Evolutionary conservation across 2,329 filamentous ascomycete species (phyloP).

Genomic region (Talaromyces amestolkiae): DNA sequence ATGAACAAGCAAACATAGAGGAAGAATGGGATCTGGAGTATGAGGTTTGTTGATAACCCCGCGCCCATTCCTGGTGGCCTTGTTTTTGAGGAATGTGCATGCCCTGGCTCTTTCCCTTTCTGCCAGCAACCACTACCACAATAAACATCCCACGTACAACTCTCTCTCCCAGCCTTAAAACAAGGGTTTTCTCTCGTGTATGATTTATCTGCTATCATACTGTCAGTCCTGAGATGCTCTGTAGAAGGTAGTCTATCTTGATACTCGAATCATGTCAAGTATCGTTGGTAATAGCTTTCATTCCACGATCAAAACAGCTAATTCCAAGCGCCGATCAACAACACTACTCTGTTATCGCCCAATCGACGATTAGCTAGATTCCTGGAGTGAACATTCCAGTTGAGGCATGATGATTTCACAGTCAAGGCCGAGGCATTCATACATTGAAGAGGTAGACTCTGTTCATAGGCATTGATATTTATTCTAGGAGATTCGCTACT

Average conservation of each 20-base stretch:
- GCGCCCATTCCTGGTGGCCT: slow-evolving; percentile 12
- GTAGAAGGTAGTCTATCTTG: background rate
- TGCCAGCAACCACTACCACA: background rate
- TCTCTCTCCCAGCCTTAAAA: background rate
- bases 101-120: background rate
- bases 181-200: too few species aligned
- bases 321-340: slow-evolving; percentile 6
- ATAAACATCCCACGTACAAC: background rate
- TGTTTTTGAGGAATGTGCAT: slow-evolving; percentile 18
- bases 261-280: slow-evolving; percentile 9
- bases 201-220: background rate
- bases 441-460: background rate
- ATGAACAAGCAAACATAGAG: background rate
- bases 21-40: background rate
- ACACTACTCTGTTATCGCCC: background rate
- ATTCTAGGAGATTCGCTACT: background rate
- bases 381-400: slow-evolving; percentile 11
- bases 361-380: background rate
- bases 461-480: background rate
- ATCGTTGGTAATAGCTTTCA: background rate
- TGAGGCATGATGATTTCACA: slow-evolving; percentile 8
- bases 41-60: slow-evolving; percentile 18
- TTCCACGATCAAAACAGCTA: slow-evolving; percentile 1
- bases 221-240: background rate
- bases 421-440: background rate